Conservation (phyloP, 1,139 yeast genomes). For the Blastobotrys ciferrii region DNA sequence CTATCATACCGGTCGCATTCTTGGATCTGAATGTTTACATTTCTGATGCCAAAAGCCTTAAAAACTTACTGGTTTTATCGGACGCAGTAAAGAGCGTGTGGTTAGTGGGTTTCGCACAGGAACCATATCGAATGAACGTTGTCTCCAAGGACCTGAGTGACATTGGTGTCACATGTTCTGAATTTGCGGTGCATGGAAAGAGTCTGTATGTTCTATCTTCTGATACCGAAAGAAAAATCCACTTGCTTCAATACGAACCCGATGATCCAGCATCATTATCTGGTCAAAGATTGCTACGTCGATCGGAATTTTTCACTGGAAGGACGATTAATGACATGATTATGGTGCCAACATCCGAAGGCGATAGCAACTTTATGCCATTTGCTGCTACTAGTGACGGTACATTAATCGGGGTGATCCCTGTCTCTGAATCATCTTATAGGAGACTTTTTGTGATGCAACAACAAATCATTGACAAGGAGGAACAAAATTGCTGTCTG, state of each 20-base stretch:
- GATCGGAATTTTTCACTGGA: conserved; percentile 70
- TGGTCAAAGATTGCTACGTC: conserved; percentile 72
- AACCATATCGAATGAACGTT: conserved; percentile 82
- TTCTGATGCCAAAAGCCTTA: conserved; percentile 76
- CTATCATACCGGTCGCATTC: conserved; percentile 89
- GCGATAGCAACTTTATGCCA: conserved; percentile 30
- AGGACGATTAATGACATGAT: conserved; percentile 59
- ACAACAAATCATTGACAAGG: conserved; percentile 80
- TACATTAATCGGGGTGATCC: conserved; percentile 68
- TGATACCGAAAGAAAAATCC: conserved; percentile 68
- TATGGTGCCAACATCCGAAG: conserved; percentile 44
- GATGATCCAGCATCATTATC: conserved; percentile 81
- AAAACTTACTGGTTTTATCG: conserved; percentile 73
- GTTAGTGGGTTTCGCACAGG: conserved; percentile 86
- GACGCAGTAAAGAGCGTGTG: conserved; percentile 80
- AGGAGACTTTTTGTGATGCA: conserved; percentile 82
- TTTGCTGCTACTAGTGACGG: conserved; percentile 81
- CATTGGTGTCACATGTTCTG: conserved; percentile 61
- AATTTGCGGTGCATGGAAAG: conserved; percentile 69
- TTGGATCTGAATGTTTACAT: conserved; percentile 79
- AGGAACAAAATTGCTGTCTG: conserved; percentile 70
- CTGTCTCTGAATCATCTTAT: conserved; percentile 71
- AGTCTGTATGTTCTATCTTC: conserved; percentile 66
- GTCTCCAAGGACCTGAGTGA: conserved; percentile 72
- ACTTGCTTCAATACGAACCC: conserved; percentile 83